Evolutionary conservation across 1,139 yeast genomes (phyloP).

Genomic region (Pneumocystis oryctolagi): DNA sequence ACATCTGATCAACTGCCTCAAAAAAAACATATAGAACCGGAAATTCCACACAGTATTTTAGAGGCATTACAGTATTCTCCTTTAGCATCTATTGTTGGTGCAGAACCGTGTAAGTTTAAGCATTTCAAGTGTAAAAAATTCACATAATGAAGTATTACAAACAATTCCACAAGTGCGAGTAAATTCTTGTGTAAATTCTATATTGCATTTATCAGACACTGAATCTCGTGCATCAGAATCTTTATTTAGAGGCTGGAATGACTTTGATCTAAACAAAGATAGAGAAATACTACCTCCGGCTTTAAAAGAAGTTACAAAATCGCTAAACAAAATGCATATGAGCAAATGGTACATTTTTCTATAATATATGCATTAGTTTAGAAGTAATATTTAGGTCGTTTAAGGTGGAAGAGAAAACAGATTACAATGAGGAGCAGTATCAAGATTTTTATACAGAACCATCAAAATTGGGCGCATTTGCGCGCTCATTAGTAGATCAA

Average conservation of each 20-base stretch:
- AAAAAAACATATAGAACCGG: neutral
- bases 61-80: neutral
- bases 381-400: neutral
- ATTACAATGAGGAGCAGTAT: neutral
- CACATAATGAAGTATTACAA: neutral
- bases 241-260: neutral
- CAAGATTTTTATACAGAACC: neutral
- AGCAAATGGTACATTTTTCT: neutral
- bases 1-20: neutral
- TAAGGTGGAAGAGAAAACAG: neutral
- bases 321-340: neutral
- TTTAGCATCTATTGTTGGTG: neutral
- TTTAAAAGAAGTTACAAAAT: neutral
- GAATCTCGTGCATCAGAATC: neutral
- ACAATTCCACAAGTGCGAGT: neutral
- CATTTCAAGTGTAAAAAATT: neutral
- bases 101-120: neutral
- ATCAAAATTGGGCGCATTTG: neutral
- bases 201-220: neutral
- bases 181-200: neutral
- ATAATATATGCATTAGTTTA: neutral
- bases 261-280: neutral
- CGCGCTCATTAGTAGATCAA: neutral
- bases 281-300: neutral
- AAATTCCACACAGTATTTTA: neutral